phyloP scores from a whole-genome alignment of 768 basidiomycete species.

The Lactarius evosmus region DNA sequence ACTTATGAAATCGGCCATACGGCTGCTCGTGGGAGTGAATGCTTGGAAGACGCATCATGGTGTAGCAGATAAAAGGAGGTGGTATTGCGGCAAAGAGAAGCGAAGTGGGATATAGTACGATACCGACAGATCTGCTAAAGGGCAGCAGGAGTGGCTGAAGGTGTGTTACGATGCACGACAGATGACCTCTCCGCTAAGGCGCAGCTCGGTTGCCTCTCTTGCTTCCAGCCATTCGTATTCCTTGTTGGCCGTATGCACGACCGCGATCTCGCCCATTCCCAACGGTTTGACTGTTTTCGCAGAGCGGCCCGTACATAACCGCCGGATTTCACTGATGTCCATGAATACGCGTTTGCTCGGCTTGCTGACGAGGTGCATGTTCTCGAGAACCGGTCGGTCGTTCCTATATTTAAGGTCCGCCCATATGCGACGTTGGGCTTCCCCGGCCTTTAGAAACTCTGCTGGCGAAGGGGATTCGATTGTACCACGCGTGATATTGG shows the following conservation, averaged over 20 bases:
- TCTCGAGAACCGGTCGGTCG: slow-evolving; percentile 75
- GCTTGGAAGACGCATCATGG: not conserved
- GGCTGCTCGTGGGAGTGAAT: not conserved
- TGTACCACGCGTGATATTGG: slow-evolving; percentile 78
- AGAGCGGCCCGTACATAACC: slow-evolving; percentile 78
- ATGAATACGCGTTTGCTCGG: slow-evolving; percentile 82
- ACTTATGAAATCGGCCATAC: not conserved
- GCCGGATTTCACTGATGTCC: slow-evolving; percentile 64
- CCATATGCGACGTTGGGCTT: slow-evolving; percentile 82
- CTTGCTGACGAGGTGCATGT: slow-evolving; percentile 79
- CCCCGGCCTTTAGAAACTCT: slow-evolving; percentile 55
- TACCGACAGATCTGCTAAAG: not conserved
- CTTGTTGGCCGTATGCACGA: slow-evolving; percentile 68
- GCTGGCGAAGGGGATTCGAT: slow-evolving; percentile 58
- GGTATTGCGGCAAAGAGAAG: not conserved
- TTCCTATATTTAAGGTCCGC: slow-evolving; percentile 91
- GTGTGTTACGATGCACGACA: slow-evolving; percentile 54
- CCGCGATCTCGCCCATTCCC: slow-evolving; percentile 88
- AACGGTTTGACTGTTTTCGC: slow-evolving; percentile 80
- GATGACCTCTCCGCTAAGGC: slow-evolving; percentile 79
- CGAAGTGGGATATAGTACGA: not conserved
- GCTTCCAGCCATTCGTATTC: slow-evolving; percentile 89
- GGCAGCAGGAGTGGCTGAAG: not conserved
- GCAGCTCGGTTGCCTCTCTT: slow-evolving; percentile 80
- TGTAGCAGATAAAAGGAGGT: not conserved